A percentile compares a stretch with the other conserved stretches of the same genome.
Evolutionary conservation across 2,329 filamentous ascomycete species (phyloP).

Genomic region (Cucurbitaria berberidis): DNA sequence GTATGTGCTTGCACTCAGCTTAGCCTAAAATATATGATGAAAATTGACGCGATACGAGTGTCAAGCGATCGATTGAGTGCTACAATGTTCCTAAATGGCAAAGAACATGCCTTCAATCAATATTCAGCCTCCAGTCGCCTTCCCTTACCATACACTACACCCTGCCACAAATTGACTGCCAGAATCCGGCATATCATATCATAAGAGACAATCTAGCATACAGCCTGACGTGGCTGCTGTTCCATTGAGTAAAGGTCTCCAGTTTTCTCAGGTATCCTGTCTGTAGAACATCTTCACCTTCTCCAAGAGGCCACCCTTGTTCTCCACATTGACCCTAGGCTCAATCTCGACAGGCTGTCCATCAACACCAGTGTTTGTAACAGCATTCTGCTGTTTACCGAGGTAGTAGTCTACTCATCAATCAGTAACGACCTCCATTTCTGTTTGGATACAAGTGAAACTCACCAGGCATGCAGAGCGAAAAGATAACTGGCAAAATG

Average conservation of each 20-base stretch:
- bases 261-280: not conserved
- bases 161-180: too few species aligned
- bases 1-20: not conserved
- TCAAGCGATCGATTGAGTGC: too few species aligned
- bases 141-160: too few species aligned
- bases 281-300: constrained; percentile 6
- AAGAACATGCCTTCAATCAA: too few species aligned
- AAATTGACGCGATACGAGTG: not conserved
- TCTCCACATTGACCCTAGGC: not conserved
- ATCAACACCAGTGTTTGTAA: constrained; percentile 29
- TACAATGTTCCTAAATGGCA: too few species aligned
- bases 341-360: constrained; percentile 18
- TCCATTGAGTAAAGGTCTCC: not conserved
- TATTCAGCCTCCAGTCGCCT: too few species aligned
- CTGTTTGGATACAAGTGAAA: not conserved
- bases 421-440: not conserved
- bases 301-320: constrained; percentile 1
- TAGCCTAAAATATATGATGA: not conserved
- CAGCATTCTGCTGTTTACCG: constrained; percentile 33
- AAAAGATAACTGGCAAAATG: constrained; percentile 42
- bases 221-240: too few species aligned
- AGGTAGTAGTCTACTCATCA: constrained; percentile 37
- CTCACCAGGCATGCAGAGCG: constrained; percentile 49
- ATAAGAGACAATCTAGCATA: too few species aligned
- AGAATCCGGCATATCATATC: too few species aligned